Percentiles rank a stretch among this genome's conserved stretches.
phyloP scores from a whole-genome alignment of 2,329 filamentous ascomycete species.

The Diaporthe sp. region DNA sequence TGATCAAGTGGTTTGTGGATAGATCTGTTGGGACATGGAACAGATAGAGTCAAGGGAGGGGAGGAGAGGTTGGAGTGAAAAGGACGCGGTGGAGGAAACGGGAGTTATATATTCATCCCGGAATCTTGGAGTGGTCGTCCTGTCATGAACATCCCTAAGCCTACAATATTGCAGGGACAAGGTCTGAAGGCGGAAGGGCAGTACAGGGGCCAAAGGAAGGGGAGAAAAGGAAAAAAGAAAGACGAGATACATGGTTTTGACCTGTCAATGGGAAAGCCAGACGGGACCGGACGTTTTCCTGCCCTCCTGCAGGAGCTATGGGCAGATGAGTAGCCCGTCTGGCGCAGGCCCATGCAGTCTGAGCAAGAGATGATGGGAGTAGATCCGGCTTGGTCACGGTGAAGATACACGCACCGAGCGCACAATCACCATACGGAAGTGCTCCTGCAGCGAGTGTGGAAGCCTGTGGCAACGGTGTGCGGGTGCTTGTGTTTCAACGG shows the following conservation, averaged over 20 bases:
- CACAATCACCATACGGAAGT: constrained; percentile 22
- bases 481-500: constrained; percentile 26
- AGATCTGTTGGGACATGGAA: constrained; percentile 23
- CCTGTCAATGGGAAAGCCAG: constrained; percentile 20
- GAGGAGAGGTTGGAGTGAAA: constrained; percentile 17
- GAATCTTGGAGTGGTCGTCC: background rate
- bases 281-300: constrained; percentile 28
- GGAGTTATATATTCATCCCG: constrained; percentile 31
- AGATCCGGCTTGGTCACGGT: background rate
- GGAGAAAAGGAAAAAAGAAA: background rate
- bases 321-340: constrained; percentile 25
- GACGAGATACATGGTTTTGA: constrained; percentile 9
- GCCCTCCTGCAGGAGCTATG: constrained; percentile 11
- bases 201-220: background rate
- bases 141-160: constrained; percentile 7
- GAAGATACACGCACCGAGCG: background rate
- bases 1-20: constrained; percentile 3
- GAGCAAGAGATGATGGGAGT: background rate
- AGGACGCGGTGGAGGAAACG: constrained; percentile 21
- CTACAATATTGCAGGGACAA: constrained; percentile 30
- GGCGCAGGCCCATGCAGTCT: constrained; percentile 25
- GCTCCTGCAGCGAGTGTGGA: constrained; percentile 24
- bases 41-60: background rate
- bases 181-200: constrained; percentile 3
- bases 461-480: constrained; percentile 22